These are phyloP conservation scores for Pichia cephalocereana DNA, from an alignment of 805 yeast species.

Conservation along the genomic window DNA sequence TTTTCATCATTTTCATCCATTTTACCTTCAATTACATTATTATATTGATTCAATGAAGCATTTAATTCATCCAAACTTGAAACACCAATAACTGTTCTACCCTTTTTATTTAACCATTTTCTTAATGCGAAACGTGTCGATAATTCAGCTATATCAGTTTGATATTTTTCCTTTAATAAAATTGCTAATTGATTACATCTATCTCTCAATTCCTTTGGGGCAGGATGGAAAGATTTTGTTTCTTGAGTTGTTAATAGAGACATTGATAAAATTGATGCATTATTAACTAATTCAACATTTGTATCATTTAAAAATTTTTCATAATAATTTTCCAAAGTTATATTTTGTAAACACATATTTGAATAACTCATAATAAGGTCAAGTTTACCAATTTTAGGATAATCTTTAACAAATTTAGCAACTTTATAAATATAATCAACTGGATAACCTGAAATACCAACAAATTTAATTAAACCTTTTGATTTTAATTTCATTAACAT, in stretches of 20 bases:
- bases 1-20: slow-evolving; percentile 34
- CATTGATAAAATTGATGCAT: slow-evolving; percentile 86
- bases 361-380: slow-evolving; percentile 76
- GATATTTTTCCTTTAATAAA: slow-evolving; percentile 27
- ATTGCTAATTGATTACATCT: slow-evolving; percentile 40
- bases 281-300: slow-evolving; percentile 50
- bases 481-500: slow-evolving; percentile 51
- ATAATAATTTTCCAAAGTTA: slow-evolving; percentile 36
- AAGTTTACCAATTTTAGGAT: slow-evolving; percentile 45
- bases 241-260: slow-evolving; percentile 61
- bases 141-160: slow-evolving; percentile 68
- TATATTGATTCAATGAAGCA: slow-evolving; percentile 50
- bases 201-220: slow-evolving; percentile 44
- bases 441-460: slow-evolving; percentile 88
- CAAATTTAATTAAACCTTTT: slow-evolving; percentile 50
- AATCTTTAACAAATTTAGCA: slow-evolving; percentile 30
- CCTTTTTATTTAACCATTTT: slow-evolving; percentile 41
- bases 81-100: slow-evolving; percentile 72
- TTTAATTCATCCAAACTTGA: slow-evolving; percentile 55
- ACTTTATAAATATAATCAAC: slow-evolving; percentile 54
- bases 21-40: slow-evolving; percentile 32
- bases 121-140: slow-evolving; percentile 70
- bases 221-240: slow-evolving; percentile 79
- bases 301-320: slow-evolving; percentile 43
- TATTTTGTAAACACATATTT: slow-evolving; percentile 76